phyloP scores from a whole-genome alignment of 2,329 filamentous ascomycete genomes.

The Massarina eburnea region DNA sequence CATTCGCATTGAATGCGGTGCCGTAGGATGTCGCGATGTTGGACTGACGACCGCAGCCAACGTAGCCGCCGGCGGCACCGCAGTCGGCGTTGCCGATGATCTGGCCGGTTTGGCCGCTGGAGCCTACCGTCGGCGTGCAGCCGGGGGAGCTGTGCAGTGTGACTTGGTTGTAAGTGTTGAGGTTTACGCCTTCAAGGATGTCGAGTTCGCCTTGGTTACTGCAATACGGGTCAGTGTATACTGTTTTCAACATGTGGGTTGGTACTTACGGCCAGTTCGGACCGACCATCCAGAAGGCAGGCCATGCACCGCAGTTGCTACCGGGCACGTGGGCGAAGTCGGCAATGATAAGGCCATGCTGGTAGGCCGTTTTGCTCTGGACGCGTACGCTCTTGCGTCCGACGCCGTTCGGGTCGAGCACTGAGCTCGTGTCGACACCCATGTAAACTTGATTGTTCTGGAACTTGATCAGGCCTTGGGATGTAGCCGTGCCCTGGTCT shows the following conservation, averaged over 20 bases:
- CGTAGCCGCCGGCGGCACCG: constrained; percentile 37
- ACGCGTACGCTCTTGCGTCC: constrained; percentile 42
- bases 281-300: constrained; percentile 45
- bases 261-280: constrained; percentile 38
- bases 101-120: constrained; percentile 34
- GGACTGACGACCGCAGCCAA: constrained; percentile 36
- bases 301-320: constrained; percentile 42
- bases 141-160: constrained; percentile 42
- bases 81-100: constrained; percentile 37
- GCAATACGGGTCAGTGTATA: not conserved
- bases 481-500: constrained; percentile 32
- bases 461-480: constrained; percentile 33
- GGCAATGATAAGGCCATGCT: constrained; percentile 41
- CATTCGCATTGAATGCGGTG: constrained; percentile 43
- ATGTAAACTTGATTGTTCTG: constrained; percentile 42
- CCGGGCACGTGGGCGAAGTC: constrained; percentile 45
- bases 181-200: constrained; percentile 42
- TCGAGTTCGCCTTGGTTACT: constrained; percentile 39
- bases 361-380: constrained; percentile 41
- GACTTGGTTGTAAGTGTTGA: constrained; percentile 39
- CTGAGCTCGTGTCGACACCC: constrained; percentile 37
- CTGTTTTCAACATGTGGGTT: not conserved
- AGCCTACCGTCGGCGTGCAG: constrained; percentile 34
- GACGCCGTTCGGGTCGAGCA: constrained; percentile 33
- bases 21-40: constrained; percentile 37